Evolutionary conservation across 2,329 filamentous ascomycete genomes (phyloP).

Genomic region (Diaporthe destruens): DNA sequence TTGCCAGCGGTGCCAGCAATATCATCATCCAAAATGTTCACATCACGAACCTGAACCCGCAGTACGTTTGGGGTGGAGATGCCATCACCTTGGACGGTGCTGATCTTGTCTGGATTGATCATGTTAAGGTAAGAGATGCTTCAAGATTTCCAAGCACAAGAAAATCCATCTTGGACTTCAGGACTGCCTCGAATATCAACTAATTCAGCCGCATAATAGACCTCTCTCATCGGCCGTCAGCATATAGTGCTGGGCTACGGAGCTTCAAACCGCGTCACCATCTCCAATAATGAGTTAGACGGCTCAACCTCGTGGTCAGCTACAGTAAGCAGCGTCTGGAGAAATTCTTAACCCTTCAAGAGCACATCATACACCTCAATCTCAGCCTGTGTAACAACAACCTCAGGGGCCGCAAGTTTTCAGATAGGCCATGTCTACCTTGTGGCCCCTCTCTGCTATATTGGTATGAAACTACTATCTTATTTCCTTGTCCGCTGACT

Average conservation of each 20-base stretch:
- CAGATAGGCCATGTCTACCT: too few relatives aligned
- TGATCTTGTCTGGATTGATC: constrained; percentile 64
- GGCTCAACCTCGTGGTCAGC: constrained; percentile 64
- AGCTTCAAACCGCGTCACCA: constrained; percentile 62
- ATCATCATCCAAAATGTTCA: constrained; percentile 72
- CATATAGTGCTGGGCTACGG: constrained; percentile 34
- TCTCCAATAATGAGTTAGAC: constrained; percentile 72
- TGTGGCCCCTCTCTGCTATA: too few relatives aligned
- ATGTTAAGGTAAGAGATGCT: constrained; percentile 52
- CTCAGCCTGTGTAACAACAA: too few relatives aligned
- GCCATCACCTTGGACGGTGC: constrained; percentile 65
- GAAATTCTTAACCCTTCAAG: too few relatives aligned
- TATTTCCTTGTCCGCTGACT: too few relatives aligned
- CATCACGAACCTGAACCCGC: constrained; percentile 67
- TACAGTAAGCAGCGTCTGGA: constrained; percentile 46
- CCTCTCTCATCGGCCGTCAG: constrained; percentile 19
- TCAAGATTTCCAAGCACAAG: background rate
- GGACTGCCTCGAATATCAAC: background rate
- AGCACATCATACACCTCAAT: constrained; percentile 61
- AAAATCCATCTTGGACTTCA: too few relatives aligned
- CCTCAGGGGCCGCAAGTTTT: too few relatives aligned
- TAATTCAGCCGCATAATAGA: background rate
- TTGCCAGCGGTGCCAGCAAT: constrained; percentile 62
- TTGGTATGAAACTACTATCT: too few relatives aligned
- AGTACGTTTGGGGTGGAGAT: constrained; percentile 72